Conservation (phyloP, 768 basidiomycete genomes). For the Infundibulicybe gibba region DNA sequence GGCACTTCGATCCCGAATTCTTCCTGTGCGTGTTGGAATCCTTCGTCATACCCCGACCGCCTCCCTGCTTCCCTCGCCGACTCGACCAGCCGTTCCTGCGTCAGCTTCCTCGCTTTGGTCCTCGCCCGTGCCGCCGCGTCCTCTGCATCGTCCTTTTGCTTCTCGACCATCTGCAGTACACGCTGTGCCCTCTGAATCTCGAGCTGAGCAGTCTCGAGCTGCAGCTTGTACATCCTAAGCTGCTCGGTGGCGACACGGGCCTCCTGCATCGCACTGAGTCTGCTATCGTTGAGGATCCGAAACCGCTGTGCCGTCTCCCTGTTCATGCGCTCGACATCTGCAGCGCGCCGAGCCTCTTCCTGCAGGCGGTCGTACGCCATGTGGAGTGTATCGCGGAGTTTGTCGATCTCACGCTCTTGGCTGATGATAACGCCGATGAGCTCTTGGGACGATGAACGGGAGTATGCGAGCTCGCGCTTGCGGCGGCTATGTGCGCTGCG, state of each 20-base stretch:
- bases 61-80: slow-evolving; percentile 59
- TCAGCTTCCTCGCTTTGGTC: slow-evolving; percentile 44
- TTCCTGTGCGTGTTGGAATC: slow-evolving; percentile 34
- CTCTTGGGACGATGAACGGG: slow-evolving; percentile 18
- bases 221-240: slow-evolving; percentile 31
- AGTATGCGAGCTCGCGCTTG: neutral
- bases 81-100: slow-evolving; percentile 47
- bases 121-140: slow-evolving; percentile 48
- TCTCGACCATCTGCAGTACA: slow-evolving; percentile 42
- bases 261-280: slow-evolving; percentile 30
- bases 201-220: slow-evolving; percentile 36
- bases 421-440: slow-evolving; percentile 26
- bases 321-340: slow-evolving; percentile 28
- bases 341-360: slow-evolving; percentile 27
- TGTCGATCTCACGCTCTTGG: slow-evolving; percentile 29
- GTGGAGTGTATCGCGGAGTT: slow-evolving; percentile 29
- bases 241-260: slow-evolving; percentile 32
- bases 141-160: slow-evolving; percentile 57
- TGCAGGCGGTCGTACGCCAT: slow-evolving; percentile 30
- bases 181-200: slow-evolving; percentile 54
- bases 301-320: slow-evolving; percentile 28
- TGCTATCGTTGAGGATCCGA: slow-evolving; percentile 30
- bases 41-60: slow-evolving; percentile 44
- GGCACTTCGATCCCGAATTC: slow-evolving; percentile 15
- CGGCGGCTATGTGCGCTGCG: neutral